These are phyloP conservation scores for Tulasnella sp. DNA, from an alignment of 768 basidiomycete genomes.

Conservation along the genomic window DNA sequence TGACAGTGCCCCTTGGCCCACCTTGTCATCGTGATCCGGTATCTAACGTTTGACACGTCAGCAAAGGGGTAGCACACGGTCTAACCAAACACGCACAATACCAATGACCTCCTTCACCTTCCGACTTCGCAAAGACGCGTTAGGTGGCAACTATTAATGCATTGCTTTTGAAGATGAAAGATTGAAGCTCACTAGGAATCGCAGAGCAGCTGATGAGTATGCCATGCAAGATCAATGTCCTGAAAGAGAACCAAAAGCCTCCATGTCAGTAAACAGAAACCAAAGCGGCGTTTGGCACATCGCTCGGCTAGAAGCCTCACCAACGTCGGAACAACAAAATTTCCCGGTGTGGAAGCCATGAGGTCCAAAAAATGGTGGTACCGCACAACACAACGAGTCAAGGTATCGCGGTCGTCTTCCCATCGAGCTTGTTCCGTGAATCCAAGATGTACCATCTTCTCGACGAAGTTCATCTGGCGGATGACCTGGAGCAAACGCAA, in stretches of 20 bases:
- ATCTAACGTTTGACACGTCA: neutral
- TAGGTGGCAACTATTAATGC: no score
- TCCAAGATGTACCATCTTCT: slow-evolving; percentile 28
- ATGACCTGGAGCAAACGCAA: slow-evolving; percentile 15
- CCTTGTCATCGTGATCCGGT: slow-evolving; percentile 46
- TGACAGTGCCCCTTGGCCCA: slow-evolving; percentile 46
- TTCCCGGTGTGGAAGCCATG: slow-evolving; percentile 20
- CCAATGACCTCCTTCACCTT: neutral
- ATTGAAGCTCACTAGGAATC: slow-evolving; percentile 43
- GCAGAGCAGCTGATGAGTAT: slow-evolving; percentile 37
- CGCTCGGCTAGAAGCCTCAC: slow-evolving; percentile 9
- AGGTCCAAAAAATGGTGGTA: slow-evolving; percentile 31
- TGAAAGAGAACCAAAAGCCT: neutral
- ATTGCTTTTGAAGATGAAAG: slow-evolving; percentile 23
- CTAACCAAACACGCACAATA: neutral
- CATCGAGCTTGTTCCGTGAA: slow-evolving; percentile 28
- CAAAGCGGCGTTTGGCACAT: neutral
- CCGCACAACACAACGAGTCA: slow-evolving; percentile 25
- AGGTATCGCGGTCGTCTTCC: slow-evolving; percentile 35
- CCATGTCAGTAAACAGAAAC: no score
- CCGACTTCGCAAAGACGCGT: no score
- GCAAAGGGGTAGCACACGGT: no score
- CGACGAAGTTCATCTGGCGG: slow-evolving; percentile 28
- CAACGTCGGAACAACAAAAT: slow-evolving; percentile 29
- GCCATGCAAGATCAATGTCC: slow-evolving; percentile 30